Conservation (phyloP, 768 basidiomycete genomes). For the Wakefieldia striispora region DNA sequence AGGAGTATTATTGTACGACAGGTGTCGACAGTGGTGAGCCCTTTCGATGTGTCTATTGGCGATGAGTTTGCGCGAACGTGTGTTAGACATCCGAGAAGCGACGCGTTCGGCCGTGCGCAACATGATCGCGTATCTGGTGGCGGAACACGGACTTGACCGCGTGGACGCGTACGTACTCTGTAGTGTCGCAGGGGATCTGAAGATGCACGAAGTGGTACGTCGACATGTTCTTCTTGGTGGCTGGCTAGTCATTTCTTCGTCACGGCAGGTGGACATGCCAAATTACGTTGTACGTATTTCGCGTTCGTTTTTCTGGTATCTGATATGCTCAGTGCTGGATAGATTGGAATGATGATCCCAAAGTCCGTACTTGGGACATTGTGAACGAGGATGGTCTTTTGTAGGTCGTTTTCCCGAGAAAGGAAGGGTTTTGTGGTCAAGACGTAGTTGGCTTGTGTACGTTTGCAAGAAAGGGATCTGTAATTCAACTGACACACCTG, state of each 20-base stretch:
- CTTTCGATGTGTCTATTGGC: background rate
- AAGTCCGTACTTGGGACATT: conserved; percentile 36
- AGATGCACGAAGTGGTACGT: conserved; percentile 58
- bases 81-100: conserved; percentile 50
- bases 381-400: background rate
- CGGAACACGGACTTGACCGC: conserved; percentile 41
- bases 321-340: background rate
- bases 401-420: too few species aligned
- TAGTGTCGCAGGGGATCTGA: conserved; percentile 57
- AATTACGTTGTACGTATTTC: conserved; percentile 52
- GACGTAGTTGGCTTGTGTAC: background rate
- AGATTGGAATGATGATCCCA: conserved; percentile 60
- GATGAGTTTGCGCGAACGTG: background rate
- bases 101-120: conserved; percentile 53
- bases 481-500: too few species aligned
- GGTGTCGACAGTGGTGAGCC: conserved; percentile 47
- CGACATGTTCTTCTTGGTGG: background rate
- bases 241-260: background rate
- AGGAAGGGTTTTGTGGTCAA: background rate
- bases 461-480: too few species aligned
- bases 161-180: conserved; percentile 60
- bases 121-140: conserved; percentile 54
- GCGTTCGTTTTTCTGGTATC: background rate
- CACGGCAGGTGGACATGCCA: conserved; percentile 57
- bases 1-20: conserved; percentile 56